A percentile compares a stretch with the other conserved stretches of the same genome.
phyloP scores from a whole-genome alignment of 2,329 filamentous ascomycete species.

The Cordyceps farinosa region DNA sequence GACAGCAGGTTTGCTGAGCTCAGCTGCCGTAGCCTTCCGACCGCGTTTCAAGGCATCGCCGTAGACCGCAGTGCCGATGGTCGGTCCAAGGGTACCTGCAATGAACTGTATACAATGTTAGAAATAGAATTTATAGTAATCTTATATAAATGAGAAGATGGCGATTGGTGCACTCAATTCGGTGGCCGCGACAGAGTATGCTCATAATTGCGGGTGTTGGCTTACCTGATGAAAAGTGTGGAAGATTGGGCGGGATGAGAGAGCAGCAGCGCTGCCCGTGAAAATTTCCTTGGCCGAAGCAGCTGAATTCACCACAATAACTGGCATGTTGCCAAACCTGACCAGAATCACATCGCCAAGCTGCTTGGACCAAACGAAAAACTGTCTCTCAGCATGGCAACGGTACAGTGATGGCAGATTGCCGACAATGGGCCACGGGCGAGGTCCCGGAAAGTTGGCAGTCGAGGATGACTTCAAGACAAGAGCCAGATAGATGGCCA shows the following conservation, averaged over 20 bases:
- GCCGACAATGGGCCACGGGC: constrained; percentile 8
- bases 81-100: constrained; percentile 5
- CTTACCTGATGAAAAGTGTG: constrained; percentile 13
- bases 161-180: no score
- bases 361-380: constrained; percentile 6
- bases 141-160: background rate
- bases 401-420: constrained; percentile 9
- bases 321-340: constrained; percentile 3
- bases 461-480: background rate
- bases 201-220: no score
- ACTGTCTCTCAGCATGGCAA: constrained; percentile 4
- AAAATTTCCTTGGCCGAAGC: constrained; percentile 11
- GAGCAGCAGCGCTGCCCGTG: constrained; percentile 6
- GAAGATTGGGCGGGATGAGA: constrained; percentile 7
- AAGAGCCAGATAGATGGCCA: constrained; percentile 1
- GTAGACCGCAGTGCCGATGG: constrained; percentile 6
- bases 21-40: constrained; percentile 2
- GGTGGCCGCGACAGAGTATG: no score
- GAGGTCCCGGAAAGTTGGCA: background rate
- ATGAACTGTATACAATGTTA: background rate
- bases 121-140: background rate
- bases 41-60: constrained; percentile 10
- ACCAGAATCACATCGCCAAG: constrained; percentile 10
- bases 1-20: constrained; percentile 14
- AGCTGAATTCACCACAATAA: constrained; percentile 7